These are phyloP conservation scores for Penicillium polonicum DNA, from an alignment of 2,329 filamentous ascomycete genomes.

Conservation along the genomic window DNA sequence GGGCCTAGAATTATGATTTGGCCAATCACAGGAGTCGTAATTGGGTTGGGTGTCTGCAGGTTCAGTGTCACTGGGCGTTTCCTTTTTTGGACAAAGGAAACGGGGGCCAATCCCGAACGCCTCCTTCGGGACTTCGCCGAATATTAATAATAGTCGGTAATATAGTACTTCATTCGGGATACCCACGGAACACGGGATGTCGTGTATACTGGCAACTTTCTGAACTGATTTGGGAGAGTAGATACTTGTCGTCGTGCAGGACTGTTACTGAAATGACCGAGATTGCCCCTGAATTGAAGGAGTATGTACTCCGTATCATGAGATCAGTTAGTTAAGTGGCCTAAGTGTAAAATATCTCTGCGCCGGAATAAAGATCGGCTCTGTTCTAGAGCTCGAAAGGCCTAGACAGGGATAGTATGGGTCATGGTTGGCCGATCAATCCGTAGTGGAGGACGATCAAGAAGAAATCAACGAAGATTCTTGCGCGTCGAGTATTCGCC, in stretches of 20 bases:
- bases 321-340: neutral
- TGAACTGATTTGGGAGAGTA: neutral
- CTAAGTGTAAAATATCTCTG: neutral
- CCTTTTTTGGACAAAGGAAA: neutral
- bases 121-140: slow-evolving; percentile 8
- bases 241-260: neutral
- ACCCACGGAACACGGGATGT: neutral
- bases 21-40: neutral
- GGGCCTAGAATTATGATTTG: slow-evolving; percentile 2
- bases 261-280: neutral
- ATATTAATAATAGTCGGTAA: neutral
- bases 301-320: neutral
- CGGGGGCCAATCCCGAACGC: slow-evolving; percentile 1
- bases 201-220: neutral
- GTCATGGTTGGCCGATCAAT: slow-evolving; percentile 4
- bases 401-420: neutral
- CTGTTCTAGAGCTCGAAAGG: slow-evolving; percentile 5
- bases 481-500: neutral
- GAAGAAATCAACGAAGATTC: neutral
- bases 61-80: neutral
- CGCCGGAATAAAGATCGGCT: neutral
- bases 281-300: neutral
- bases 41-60: neutral
- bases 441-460: slow-evolving; percentile 1
- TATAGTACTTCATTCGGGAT: neutral